Evolutionary conservation across 306 rosid species (phyloP), one percentile per base, ranked within the genome.

Genomic region (Cicer bijugum): DNA sequence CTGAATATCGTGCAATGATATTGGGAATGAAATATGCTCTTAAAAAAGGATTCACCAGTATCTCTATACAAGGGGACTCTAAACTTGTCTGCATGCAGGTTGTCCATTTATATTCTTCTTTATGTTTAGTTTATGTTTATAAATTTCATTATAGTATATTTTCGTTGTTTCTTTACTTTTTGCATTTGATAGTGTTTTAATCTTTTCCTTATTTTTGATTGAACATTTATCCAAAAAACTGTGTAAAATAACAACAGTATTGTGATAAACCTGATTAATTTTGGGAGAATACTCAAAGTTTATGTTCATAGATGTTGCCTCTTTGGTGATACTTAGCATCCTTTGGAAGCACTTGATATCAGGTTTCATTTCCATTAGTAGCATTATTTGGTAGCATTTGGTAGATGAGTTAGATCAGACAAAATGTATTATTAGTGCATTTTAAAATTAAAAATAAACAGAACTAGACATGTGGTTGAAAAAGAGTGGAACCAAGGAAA

Each of bases 51-150:
- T 94, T 85, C 82, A 85, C 82, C 53, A 80, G 62, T 67, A 90
- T 94, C 65, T 73, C 35, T 46, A 80, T 84, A 81, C 84, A 77
- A 67, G 98, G 98, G 65, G 98, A 94, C 81, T 94, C 98, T 84
- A 94, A 91, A 81, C 98, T 94, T 57, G 90, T 94, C 73, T 94
- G 96, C 84, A 83, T 83, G 96, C 98, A 94, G 98, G 98, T 94
- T 77, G 74, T 88, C 75, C 47, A 63, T 78, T 74, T 64, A 17
- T 67, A 33, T 28, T 58, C 51, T 28, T 56, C 15, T 66, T 28
- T 40, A 10, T 50, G 38, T 52, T 55, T 16, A 23, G 35, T 62
- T 60, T 56, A 28, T 56, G 15, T 11, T 9, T 19, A 20, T 67
- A 68, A n/a, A 37, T 5, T 66, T 44, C 62, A 47, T 39, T 39